Percentiles rank a stretch among this genome's conserved stretches.
These are phyloP conservation scores for Heliamphora exappendiculata DNA, from an alignment of 148 eudicot genomes.

Conservation along the genomic window DNA sequence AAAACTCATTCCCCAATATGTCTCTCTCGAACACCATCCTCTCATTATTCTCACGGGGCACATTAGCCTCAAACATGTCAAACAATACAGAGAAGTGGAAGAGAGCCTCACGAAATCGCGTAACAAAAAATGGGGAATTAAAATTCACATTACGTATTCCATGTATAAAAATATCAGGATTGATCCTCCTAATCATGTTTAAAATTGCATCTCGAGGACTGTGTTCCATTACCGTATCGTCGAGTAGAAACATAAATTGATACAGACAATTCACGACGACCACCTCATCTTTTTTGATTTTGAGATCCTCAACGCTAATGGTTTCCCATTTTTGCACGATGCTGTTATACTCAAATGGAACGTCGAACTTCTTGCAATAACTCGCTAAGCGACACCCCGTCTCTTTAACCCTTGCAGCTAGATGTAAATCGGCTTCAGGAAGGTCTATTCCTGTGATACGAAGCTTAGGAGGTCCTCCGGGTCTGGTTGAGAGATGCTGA, in stretches of 20 bases:
- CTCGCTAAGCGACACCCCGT: conserved; percentile 37
- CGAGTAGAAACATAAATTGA: conserved; percentile 25
- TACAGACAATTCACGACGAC: conserved; percentile 40
- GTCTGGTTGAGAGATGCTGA: conserved; percentile 32
- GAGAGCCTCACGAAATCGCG: conserved; percentile 50
- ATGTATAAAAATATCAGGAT: conserved; percentile 35
- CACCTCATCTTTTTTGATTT: conserved; percentile 31
- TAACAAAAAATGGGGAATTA: conserved; percentile 52
- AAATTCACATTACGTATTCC: conserved; percentile 40
- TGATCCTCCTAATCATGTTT: conserved; percentile 14
- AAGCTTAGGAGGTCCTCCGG: conserved; percentile 41
- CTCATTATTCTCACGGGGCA: conserved; percentile 30
- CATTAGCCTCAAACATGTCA: conserved; percentile 41
- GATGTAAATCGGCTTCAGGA: conserved; percentile 32
- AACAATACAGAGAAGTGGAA: conserved; percentile 37
- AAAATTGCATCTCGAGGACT: conserved; percentile 25
- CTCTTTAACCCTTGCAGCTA: conserved; percentile 33
- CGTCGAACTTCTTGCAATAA: conserved; percentile 37
- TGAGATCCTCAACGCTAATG: conserved; percentile 28
- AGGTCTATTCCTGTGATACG: conserved; percentile 42
- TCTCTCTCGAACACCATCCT: conserved; percentile 37
- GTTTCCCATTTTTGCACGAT: conserved; percentile 40
- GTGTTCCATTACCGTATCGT: conserved; percentile 27
- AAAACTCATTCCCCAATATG: conserved; percentile 30
- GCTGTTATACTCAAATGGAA: conserved; percentile 38